These are phyloP conservation scores for Microcyclospora pomicola DNA, from an alignment of 2,329 filamentous ascomycete genomes.

Conservation along the genomic window DNA sequence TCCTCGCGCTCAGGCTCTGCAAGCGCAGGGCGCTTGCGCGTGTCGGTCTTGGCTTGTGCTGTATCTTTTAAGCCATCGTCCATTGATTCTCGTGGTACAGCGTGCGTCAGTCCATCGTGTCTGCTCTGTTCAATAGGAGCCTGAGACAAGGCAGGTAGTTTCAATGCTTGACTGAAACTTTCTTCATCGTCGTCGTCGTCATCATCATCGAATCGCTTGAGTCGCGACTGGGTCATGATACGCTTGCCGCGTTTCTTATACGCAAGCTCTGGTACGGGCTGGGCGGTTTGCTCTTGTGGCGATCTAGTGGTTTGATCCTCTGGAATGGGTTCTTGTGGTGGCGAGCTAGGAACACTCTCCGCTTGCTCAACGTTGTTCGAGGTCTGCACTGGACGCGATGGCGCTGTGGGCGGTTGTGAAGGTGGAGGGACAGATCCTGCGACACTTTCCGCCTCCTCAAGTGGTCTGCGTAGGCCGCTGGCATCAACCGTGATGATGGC, in stretches of 20 bases:
- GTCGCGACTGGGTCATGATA: conserved; percentile 33
- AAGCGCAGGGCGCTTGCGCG: conserved; percentile 17
- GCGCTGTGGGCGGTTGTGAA: background rate
- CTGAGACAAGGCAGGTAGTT: conserved; percentile 10
- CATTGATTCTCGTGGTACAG: conserved; percentile 11
- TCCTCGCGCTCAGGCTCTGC: conserved; percentile 10
- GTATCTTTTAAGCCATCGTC: conserved; percentile 5
- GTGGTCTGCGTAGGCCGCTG: conserved; percentile 52
- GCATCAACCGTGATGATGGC: conserved; percentile 74
- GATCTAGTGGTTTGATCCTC: background rate
- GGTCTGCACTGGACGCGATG: background rate
- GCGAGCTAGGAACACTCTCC: background rate
- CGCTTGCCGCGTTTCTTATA: conserved; percentile 14
- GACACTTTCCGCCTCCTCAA: conserved; percentile 39
- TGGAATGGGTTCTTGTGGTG: background rate
- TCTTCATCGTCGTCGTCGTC: conserved; percentile 7
- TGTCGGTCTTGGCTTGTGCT: conserved; percentile 6
- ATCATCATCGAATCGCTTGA: conserved; percentile 40
- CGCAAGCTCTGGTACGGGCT: background rate
- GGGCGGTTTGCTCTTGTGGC: background rate
- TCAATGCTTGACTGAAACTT: conserved; percentile 15
- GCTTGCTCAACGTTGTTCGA: background rate
- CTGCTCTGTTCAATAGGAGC: conserved; percentile 8
- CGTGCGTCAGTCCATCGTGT: conserved; percentile 6
- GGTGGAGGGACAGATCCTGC: background rate